These are phyloP conservation scores for Dactylonectria macrodidyma DNA, from an alignment of 2,329 filamentous ascomycete genomes.

Conservation along the genomic window DNA sequence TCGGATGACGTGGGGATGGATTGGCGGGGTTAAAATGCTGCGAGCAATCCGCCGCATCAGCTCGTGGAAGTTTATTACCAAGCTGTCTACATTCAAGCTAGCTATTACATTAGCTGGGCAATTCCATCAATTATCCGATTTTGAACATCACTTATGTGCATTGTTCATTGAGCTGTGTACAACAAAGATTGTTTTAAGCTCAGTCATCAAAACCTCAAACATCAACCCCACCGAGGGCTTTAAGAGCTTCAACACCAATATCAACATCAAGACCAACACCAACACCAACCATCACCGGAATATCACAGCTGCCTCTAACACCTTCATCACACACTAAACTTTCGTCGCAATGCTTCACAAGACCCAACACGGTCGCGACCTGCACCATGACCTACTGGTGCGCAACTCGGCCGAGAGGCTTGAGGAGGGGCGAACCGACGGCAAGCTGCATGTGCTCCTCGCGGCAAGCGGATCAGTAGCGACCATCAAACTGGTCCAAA, in stretches of 20 bases:
- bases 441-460: slow-evolving; percentile 60
- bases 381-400: slow-evolving; percentile 40
- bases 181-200: not conserved
- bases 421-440: slow-evolving; percentile 53
- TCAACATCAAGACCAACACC: not conserved
- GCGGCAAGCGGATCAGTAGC: slow-evolving; percentile 76
- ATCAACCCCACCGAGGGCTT: not conserved
- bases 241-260: not conserved
- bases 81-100: slow-evolving; percentile 13
- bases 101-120: slow-evolving; percentile 5
- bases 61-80: slow-evolving; percentile 23
- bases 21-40: slow-evolving; percentile 42
- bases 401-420: slow-evolving; percentile 52
- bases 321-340: not conserved
- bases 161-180: slow-evolving; percentile 1
- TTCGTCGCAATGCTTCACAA: slow-evolving; percentile 40
- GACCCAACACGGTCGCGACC: slow-evolving; percentile 41
- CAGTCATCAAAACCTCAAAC: not conserved
- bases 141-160: not conserved
- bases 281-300: not conserved
- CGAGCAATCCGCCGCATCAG: slow-evolving; percentile 14
- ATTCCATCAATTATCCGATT: not conserved
- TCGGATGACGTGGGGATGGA: slow-evolving; percentile 43
- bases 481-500: slow-evolving; percentile 85
- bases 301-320: not conserved